These are phyloP conservation scores for Oryza brachyantha DNA, from an alignment of 176 grass and related monocot species.

Conservation along the genomic window DNA sequence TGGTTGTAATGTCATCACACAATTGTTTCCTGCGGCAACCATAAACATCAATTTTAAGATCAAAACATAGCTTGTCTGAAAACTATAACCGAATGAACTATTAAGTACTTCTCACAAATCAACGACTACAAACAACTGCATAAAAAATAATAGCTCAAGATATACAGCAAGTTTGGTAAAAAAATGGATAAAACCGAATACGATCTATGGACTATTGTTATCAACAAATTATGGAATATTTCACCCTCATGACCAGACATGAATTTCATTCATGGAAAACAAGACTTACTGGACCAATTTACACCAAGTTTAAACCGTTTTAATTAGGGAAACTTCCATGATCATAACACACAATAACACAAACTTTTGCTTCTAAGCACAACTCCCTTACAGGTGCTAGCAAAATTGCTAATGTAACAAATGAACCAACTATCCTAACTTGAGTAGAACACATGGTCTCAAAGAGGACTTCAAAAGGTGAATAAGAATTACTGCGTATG, in stretches of 20 bases:
- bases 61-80: neutral
- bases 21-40: slow-evolving; percentile 34
- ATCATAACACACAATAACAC: neutral
- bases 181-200: neutral
- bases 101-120: neutral
- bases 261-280: neutral
- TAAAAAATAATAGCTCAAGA: neutral
- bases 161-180: neutral
- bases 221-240: neutral
- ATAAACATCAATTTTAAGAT: neutral
- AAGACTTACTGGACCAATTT: neutral
- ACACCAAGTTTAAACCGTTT: slow-evolving; percentile 5
- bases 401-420: neutral
- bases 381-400: neutral
- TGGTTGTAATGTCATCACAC: slow-evolving; percentile 9
- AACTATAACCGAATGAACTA: neutral
- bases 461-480: neutral
- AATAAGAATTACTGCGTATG: slow-evolving; percentile 9
- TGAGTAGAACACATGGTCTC: slow-evolving; percentile 1
- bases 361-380: neutral
- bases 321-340: neutral
- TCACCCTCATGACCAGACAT: neutral
- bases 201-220: neutral
- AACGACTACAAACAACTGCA: neutral
- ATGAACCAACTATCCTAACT: neutral